Evolutionary conservation across 2,329 filamentous ascomycete genomes (phyloP).

Genomic region (Gnomoniopsis smithogilvyi): DNA sequence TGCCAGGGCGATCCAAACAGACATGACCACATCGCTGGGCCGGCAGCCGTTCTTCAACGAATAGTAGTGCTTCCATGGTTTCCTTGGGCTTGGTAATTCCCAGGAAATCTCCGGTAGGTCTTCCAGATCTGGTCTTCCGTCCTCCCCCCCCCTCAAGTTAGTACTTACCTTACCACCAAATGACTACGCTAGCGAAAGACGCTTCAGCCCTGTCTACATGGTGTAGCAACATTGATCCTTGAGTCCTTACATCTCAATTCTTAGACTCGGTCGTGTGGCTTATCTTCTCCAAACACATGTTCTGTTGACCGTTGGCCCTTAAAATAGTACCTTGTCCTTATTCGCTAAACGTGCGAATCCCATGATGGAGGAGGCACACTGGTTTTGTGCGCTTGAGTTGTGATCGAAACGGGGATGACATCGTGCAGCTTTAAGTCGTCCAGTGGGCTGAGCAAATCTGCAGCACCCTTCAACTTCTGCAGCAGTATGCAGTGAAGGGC

Average conservation of each 20-base stretch:
- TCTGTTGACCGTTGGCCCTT: conserved; percentile 2
- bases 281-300: conserved; percentile 2
- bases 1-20: background rate
- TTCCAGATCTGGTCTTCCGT: conserved; percentile 5
- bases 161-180: background rate
- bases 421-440: conserved; percentile 8
- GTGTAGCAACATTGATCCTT: conserved; percentile 9
- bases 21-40: background rate
- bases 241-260: conserved; percentile 8
- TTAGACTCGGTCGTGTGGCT: conserved; percentile 3
- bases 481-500: conserved; percentile 13
- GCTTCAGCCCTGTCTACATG: conserved; percentile 7
- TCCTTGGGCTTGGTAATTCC: conserved; percentile 1
- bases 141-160: background rate
- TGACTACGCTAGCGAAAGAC: background rate
- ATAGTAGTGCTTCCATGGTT: background rate
- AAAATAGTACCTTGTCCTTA: conserved; percentile 11
- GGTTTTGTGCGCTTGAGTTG: background rate
- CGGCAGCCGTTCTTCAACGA: conserved; percentile 12
- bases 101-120: background rate
- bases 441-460: conserved; percentile 18
- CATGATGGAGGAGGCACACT: background rate
- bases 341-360: background rate
- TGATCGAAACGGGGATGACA: conserved; percentile 1
- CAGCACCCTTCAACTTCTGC: conserved; percentile 7